Conservation (phyloP, 2,329 filamentous ascomycete genomes). For the Cadophora gregata region DNA sequence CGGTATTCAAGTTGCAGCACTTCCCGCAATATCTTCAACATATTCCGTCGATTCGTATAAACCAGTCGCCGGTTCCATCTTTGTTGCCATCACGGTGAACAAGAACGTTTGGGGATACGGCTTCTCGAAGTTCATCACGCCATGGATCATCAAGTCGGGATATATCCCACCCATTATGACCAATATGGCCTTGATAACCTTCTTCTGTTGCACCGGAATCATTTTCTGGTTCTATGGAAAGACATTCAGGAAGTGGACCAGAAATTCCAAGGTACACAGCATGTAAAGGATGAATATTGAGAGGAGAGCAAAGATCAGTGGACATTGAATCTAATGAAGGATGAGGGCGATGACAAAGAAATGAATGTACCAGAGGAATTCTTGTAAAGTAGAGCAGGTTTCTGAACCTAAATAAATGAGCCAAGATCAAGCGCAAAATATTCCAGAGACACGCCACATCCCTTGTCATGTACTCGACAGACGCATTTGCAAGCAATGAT, state of each 20-base stretch:
- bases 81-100: conserved; percentile 66
- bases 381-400: too few species aligned
- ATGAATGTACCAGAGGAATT: neutral
- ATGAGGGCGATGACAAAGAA: too few species aligned
- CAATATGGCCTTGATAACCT: conserved; percentile 58
- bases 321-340: neutral
- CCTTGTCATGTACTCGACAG: too few species aligned
- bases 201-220: conserved; percentile 58
- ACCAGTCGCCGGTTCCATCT: conserved; percentile 63
- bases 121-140: conserved; percentile 60
- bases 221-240: conserved; percentile 65
- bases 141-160: conserved; percentile 55
- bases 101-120: conserved; percentile 70
- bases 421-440: too few species aligned
- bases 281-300: conserved; percentile 43
- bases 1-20: conserved; percentile 62
- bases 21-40: conserved; percentile 61
- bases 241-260: conserved; percentile 61
- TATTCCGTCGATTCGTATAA: conserved; percentile 69
- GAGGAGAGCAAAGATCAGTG: neutral
- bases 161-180: conserved; percentile 65
- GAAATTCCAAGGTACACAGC: conserved; percentile 59
- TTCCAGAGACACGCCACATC: too few species aligned
- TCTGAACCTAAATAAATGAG: too few species aligned
- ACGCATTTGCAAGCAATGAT: too few species aligned